Evolutionary conservation across 2,329 filamentous ascomycete species (phyloP), one percentile per base, ranked within the genome.

Genomic region (Trichophyton verrucosum): DNA sequence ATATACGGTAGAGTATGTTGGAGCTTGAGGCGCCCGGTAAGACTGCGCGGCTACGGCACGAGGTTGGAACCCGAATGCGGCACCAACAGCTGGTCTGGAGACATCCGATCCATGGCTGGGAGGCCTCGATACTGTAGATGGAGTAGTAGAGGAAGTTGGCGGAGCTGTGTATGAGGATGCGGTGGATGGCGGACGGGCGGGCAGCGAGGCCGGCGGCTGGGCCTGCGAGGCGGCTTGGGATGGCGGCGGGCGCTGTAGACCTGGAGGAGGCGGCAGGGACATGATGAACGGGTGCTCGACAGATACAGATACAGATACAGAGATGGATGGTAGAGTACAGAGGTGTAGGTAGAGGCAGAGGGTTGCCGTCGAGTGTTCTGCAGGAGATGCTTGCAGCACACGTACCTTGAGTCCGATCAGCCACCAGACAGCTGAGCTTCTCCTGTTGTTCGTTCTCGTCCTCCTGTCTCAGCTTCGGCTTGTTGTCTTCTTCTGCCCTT

Each of bases 261-360:
- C 88, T 89, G 89, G 87, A 87, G 87, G 87, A 72, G 86, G 86
- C 76, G 88, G 86, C 82, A 89, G 89, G 77, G 88, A 86, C 89
- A 92, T 92, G 78, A 79, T 80, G 78, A 79, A 78, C 69, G 74
- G 73, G 67, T 69, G 71, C 69, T 71, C 75, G 70, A 53, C 24
- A 53, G 46, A 49, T 9, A 49, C 2, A 47, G n/a, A 47, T 17
- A 47, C 17, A 49, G 46, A 49, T 9, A 22, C 17, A 49, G 20
- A 49, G n/a, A 49, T 22, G 46, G 17, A 42, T 42, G 15, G n/a
- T 20, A 46, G 42, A 17, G 17, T 30, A 70, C 61, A 51, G 51
- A 62, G 51, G 46, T 8, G 46, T 22, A 49, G 46, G 8, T 11
- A 49, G 17, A 17, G 17, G 17, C 46, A 49, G 46, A 17, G 17